A percentile compares a stretch with the other conserved stretches of the same genome.
These are phyloP conservation scores for Vitis labrusca DNA, from an alignment of 164 flowering plant species.

Conservation along the genomic window DNA sequence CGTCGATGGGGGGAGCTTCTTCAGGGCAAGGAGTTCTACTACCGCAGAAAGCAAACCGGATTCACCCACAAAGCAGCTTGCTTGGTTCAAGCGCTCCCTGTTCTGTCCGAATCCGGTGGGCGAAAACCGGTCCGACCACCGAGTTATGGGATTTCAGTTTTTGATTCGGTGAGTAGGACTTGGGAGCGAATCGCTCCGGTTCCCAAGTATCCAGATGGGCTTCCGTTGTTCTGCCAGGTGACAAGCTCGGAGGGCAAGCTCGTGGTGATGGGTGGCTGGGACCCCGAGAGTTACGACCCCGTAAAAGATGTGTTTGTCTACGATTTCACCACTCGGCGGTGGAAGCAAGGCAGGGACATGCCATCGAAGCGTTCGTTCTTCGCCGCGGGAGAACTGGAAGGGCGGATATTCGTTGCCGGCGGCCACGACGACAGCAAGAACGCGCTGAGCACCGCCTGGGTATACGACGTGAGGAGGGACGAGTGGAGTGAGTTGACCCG, in stretches of 20 bases:
- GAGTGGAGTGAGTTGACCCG: constrained; percentile 65
- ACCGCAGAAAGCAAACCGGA: constrained; percentile 43
- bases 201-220: constrained; percentile 48
- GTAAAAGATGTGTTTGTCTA: constrained; percentile 54
- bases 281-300: constrained; percentile 60
- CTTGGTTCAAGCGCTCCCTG: constrained; percentile 39
- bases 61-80: constrained; percentile 44
- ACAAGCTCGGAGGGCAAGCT: constrained; percentile 55
- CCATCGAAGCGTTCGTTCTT: constrained; percentile 67
- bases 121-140: constrained; percentile 30
- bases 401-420: constrained; percentile 60
- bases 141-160: constrained; percentile 49
- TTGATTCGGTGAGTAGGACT: constrained; percentile 33
- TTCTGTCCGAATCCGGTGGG: constrained; percentile 3
- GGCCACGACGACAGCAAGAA: constrained; percentile 88
- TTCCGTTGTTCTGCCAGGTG: constrained; percentile 74
- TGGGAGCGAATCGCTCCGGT: constrained; percentile 61
- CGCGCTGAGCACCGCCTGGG: constrained; percentile 61
- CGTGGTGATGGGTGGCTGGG: constrained; percentile 81
- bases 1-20: constrained; percentile 51
- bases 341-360: constrained; percentile 63
- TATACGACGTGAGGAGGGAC: constrained; percentile 51
- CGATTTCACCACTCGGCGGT: constrained; percentile 52
- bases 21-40: constrained; percentile 41
- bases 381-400: constrained; percentile 43